Base-by-base conservation (phyloP, 2,329 filamentous ascomycete species). In the Coleophoma eucalyptorum region DNA sequence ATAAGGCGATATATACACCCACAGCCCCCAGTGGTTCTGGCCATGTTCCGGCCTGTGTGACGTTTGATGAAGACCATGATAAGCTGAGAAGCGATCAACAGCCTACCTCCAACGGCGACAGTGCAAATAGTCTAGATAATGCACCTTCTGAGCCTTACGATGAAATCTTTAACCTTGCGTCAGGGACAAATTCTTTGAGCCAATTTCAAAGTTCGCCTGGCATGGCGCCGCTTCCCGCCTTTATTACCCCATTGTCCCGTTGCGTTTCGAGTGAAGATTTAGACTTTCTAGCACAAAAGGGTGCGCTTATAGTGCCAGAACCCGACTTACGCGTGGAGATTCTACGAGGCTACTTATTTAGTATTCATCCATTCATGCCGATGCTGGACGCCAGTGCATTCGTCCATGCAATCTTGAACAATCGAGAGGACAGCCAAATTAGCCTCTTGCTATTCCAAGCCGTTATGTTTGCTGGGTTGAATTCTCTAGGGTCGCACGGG, bases 341-440 rank as follows among this genome's bases (percentile, higher is more conserved):
- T 46, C 73, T 96, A 21, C 84, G 86, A 59, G 84, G 85, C 43
- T 96, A 93, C 62, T 79, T 91, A 55, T 87, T 95, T 70, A 95
- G 87, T 66, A 89, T 96, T 8, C 87, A 96, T 66, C 89, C 90
- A 1, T 96, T 89, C 66, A 94, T 96, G 88, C 91, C 91, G 19
- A 74, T 96, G 32, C 72, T 96, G 57, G 89, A 87, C 73, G 62
- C 84, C 65, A 67, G 81, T 65, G 69, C 80, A 67, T 78, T 85
- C 58, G 63, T 84, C 33, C 33, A n/a, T n/a, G 10, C 33, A 35
- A 35, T 35, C 10, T 10, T n/a, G 10, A 35, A 35, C n/a, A 10
- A 93, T 66, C 87, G 87, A 15, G 76, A 79, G 45, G 77, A 81
- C 58, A 83, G 85, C n/a, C 84, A 85, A 64, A 77, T 90, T 62